Evolutionary conservation across 305 asterid genomes (phyloP), one percentile per base, ranked within the genome.

Genomic region (Fraxinus paxiana): DNA sequence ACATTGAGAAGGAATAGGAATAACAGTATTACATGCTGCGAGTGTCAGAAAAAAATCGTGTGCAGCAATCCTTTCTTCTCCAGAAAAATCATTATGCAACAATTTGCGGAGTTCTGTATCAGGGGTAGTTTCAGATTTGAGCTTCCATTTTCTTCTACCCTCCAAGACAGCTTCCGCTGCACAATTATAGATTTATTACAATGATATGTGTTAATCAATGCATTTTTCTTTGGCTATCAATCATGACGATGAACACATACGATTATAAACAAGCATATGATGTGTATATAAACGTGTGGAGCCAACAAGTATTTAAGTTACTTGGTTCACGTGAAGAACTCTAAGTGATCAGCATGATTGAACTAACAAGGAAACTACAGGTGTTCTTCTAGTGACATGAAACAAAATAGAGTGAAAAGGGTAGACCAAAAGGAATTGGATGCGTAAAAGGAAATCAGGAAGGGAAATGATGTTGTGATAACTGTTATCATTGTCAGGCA

Each of bases 11-110:
- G 90, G 88, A 87, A 94, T 92, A 81, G 99, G 99, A 85, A 96
- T 90, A 83, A 94, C 98, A 13, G 98, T 96, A 85, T 96, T 96
- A 84, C 99, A 94, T 73, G 98, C 97, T 74, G 99, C 96, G 86
- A 96, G 85, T 22, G 99, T 87, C 74, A 92, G 88, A 82, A 96
- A 93, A 87, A 96, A 96, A 78, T 93, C 97, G 46, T 93, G 98
- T 9, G 94, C 94, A 81, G 91, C 92, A 85, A 90, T 88, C 77
- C 92, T 89, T 86, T 94, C 98, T 83, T 88, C 93, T 77, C 92
- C 92, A 15, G 81, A 37, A 46, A 89, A 87, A 82, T 91, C 93
- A 83, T 85, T 89, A 88, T 89, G 88, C 88, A 96, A 83, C 89
- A 94, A 77, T 83, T 89, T 87, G 92, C 89, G 79, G 85, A 96